phyloP scores from a whole-genome alignment of 306 rosid species.

The Castanopsis chinensis region DNA sequence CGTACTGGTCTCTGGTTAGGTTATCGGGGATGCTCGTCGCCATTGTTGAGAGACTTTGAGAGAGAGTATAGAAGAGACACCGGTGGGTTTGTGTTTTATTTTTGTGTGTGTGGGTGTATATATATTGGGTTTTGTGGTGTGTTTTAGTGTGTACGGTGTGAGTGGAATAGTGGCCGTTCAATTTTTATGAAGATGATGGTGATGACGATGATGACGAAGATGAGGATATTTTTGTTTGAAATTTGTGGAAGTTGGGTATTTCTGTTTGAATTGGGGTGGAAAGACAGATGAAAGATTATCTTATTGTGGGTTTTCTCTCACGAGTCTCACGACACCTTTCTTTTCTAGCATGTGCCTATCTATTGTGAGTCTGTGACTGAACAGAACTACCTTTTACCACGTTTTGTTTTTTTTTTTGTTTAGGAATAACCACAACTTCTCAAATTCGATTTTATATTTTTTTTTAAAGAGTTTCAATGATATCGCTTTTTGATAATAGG shows the following conservation, averaged over 20 bases:
- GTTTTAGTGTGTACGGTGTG: conserved; percentile 2
- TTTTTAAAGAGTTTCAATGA: no score
- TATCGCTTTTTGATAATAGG: no score
- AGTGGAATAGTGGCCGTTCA: conserved; percentile 20
- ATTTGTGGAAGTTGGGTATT: background rate
- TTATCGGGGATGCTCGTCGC: conserved; percentile 49
- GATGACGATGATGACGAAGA: no score
- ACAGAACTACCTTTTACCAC: no score
- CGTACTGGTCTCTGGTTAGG: conserved; percentile 62
- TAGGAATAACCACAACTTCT: no score
- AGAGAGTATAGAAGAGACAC: background rate
- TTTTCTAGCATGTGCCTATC: no score
- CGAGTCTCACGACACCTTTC: no score
- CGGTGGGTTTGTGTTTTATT: background rate
- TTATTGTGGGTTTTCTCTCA: no score
- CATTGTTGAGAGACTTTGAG: conserved; percentile 20
- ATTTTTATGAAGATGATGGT: background rate
- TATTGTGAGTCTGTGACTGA: no score
- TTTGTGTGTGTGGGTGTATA: background rate
- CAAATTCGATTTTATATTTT: no score
- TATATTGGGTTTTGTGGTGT: background rate
- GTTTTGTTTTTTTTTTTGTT: no score
- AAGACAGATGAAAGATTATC: no score
- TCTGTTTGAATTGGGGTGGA: background rate
- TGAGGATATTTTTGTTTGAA: background rate